Percentiles rank a stretch among this genome's conserved stretches.
phyloP scores from a whole-genome alignment of 306 rosid species.

The Dalbergia cochinchinensis region DNA sequence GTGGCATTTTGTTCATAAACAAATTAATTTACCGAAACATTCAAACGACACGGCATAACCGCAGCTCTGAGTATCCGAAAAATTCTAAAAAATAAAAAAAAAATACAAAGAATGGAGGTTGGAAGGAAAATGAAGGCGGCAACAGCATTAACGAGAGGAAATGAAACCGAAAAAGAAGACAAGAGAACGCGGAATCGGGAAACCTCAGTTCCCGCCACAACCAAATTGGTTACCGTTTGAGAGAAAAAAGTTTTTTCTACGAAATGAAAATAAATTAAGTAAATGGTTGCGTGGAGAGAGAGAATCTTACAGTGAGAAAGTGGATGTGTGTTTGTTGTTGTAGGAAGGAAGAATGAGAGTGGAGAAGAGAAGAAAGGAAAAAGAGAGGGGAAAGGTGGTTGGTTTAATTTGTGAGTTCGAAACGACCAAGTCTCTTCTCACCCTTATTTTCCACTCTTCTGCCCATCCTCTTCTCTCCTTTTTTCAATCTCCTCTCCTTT shows the following conservation, averaged over 20 bases:
- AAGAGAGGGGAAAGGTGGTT: constrained; percentile 19
- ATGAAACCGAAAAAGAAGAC: background rate
- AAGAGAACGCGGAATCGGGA: constrained; percentile 6
- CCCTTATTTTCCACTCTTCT: too few species aligned
- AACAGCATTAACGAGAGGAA: constrained; percentile 6
- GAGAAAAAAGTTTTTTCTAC: background rate
- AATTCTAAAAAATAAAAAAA: background rate
- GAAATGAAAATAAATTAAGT: background rate
- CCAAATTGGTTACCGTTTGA: constrained; percentile 19
- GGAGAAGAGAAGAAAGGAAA: background rate
- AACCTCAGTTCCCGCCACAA: constrained; percentile 56
- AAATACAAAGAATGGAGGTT: background rate
- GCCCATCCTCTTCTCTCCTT: too few species aligned
- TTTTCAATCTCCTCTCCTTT: too few species aligned
- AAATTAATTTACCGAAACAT: background rate
- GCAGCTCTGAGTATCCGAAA: background rate
- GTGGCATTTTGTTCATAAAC: background rate
- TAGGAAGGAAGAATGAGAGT: constrained; percentile 20
- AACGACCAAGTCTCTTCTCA: constrained; percentile 30
- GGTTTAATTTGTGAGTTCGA: constrained; percentile 11
- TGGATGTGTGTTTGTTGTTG: background rate
- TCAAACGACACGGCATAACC: background rate
- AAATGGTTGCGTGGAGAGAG: background rate
- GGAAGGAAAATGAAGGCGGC: background rate
- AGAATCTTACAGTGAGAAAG: constrained; percentile 40